Percentiles rank a stretch among this genome's conserved stretches.
These are phyloP conservation scores for Lactarius akahatsu DNA, from an alignment of 768 basidiomycete species.

Conservation along the genomic window DNA sequence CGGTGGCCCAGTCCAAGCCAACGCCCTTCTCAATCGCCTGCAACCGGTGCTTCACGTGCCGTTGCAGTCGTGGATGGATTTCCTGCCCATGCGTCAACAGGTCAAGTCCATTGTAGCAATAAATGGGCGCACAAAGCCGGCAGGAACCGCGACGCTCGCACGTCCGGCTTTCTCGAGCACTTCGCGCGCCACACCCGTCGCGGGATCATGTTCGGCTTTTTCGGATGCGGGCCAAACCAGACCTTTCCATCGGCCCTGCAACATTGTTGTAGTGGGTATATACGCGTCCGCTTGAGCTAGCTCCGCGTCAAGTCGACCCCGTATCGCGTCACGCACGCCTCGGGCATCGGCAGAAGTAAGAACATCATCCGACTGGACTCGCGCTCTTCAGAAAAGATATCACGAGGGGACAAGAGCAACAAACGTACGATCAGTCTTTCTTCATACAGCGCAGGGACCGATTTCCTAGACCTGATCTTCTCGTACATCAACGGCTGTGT, in stretches of 20 bases:
- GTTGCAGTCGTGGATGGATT: constrained; percentile 72
- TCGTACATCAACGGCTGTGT: constrained; percentile 92
- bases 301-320: constrained; percentile 59
- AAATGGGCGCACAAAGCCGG: constrained; percentile 57
- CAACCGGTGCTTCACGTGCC: constrained; percentile 79
- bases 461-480: constrained; percentile 72
- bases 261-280: constrained; percentile 51
- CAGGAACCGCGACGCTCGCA: constrained; percentile 62
- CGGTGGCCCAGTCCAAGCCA: constrained; percentile 88
- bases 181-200: constrained; percentile 62
- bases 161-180: constrained; percentile 58
- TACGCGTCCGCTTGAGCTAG: constrained; percentile 52
- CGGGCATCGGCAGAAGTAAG: constrained; percentile 52
- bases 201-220: constrained; percentile 53
- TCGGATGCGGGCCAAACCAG: constrained; percentile 59
- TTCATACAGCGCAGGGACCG: constrained; percentile 82
- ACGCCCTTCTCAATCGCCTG: constrained; percentile 62
- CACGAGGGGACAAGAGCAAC: neutral
- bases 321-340: constrained; percentile 55
- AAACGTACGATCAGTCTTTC: constrained; percentile 65
- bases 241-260: constrained; percentile 64
- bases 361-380: constrained; percentile 44
- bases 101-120: neutral
- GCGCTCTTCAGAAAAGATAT: neutral
- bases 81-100: constrained; percentile 46